Evolutionary conservation across 495 filamentous ascomycete species (phyloP).

Genomic region (Neurospora sp.): DNA sequence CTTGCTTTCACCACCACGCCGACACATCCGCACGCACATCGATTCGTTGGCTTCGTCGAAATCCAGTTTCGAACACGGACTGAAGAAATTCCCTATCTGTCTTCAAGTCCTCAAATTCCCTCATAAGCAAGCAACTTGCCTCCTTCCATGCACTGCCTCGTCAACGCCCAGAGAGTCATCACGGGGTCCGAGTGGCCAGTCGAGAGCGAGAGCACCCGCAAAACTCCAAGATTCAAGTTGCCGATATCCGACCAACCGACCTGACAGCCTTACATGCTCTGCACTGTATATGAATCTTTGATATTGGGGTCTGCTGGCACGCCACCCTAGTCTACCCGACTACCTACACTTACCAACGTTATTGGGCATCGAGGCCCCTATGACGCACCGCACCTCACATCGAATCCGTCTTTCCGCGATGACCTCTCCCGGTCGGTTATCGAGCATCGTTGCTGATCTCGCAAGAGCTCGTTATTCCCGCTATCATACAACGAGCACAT

Average conservation of each 20-base stretch:
- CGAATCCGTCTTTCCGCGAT: not conserved
- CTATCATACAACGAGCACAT: not conserved
- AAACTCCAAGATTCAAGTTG: not conserved
- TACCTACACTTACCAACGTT: not conserved
- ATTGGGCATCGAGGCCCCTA: not conserved
- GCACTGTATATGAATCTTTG: not conserved
- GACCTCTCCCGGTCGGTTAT: not conserved
- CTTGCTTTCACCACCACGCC: not conserved
- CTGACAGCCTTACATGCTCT: not conserved
- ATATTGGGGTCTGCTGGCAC: not conserved
- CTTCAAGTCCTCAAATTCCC: not conserved
- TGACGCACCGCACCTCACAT: too few relatives aligned
- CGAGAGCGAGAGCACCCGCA: not conserved
- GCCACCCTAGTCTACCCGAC: not conserved
- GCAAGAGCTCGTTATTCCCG: not conserved
- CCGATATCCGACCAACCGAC: not conserved
- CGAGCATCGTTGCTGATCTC: not conserved
- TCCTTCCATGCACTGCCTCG: not conserved
- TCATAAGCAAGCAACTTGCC: not conserved
- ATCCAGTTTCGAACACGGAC: not conserved
- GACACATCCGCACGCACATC: not conserved
- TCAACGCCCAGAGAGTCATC: not conserved
- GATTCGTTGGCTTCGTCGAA: not conserved
- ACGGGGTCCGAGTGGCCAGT: not conserved
- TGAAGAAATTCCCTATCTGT: not conserved